Percentiles rank a stretch among this genome's conserved stretches.
phyloP scores from a whole-genome alignment of 139 green algal genomes.

The Picochlorum sp. region DNA sequence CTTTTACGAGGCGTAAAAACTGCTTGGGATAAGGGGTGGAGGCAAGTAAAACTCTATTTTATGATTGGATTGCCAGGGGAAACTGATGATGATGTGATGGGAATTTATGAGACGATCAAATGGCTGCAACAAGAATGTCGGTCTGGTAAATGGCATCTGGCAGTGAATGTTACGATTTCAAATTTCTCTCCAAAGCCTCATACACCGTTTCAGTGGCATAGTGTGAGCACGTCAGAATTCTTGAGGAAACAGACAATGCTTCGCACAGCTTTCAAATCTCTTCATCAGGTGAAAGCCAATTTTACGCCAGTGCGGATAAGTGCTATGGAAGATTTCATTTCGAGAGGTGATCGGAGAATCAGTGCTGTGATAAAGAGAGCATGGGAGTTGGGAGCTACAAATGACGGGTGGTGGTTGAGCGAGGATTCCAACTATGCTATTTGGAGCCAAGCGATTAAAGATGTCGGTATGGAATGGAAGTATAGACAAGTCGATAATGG shows the following conservation, averaged over 20 bases:
- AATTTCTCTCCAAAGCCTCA: slow-evolving; percentile 80
- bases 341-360: slow-evolving; percentile 40
- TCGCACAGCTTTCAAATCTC: slow-evolving; percentile 27
- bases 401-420: slow-evolving; percentile 60
- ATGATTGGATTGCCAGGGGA: slow-evolving; percentile 68
- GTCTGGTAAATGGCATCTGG: slow-evolving; percentile 41
- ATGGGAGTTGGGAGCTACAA: slow-evolving; percentile 66
- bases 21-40: slow-evolving; percentile 61
- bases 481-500: slow-evolving; percentile 47
- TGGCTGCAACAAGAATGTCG: slow-evolving; percentile 60
- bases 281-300: slow-evolving; percentile 59
- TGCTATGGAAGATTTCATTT: slow-evolving; percentile 69
- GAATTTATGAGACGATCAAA: slow-evolving; percentile 58
- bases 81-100: slow-evolving; percentile 67
- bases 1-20: slow-evolving; percentile 59
- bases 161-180: slow-evolving; percentile 57
- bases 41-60: slow-evolving; percentile 59
- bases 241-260: slow-evolving; percentile 58
- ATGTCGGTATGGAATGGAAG: slow-evolving; percentile 56
- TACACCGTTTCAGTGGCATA: slow-evolving; percentile 72
- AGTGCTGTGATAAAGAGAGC: slow-evolving; percentile 46
- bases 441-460: slow-evolving; percentile 56
- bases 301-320: slow-evolving; percentile 43
- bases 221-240: slow-evolving; percentile 56
- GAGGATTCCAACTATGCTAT: slow-evolving; percentile 23